These are phyloP conservation scores for Chalara sp. DNA, from an alignment of 2,329 filamentous ascomycete genomes.

Conservation along the genomic window DNA sequence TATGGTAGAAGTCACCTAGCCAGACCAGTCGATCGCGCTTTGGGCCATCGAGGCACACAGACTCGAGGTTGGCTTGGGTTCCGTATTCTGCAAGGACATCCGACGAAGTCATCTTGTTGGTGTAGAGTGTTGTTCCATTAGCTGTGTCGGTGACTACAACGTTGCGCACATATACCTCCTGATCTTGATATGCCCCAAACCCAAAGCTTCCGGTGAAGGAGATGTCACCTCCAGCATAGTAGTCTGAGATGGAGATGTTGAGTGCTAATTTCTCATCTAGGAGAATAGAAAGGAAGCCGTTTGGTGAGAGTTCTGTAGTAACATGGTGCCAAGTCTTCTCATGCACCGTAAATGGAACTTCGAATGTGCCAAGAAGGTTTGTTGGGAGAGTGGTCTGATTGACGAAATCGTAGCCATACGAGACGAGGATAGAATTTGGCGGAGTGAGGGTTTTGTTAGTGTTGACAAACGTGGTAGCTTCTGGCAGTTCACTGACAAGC, in stretches of 20 bases:
- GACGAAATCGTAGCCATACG: constrained; percentile 29
- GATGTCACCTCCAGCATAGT: too few relatives aligned
- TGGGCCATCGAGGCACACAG: constrained; percentile 34
- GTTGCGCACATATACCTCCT: constrained; percentile 30
- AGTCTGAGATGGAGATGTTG: too few relatives aligned
- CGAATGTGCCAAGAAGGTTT: constrained; percentile 21
- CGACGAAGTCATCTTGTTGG: constrained; percentile 20
- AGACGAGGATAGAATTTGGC: constrained; percentile 28
- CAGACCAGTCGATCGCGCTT: constrained; percentile 36
- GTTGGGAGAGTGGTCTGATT: constrained; percentile 30
- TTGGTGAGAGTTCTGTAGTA: too few relatives aligned
- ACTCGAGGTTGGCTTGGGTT: constrained; percentile 26
- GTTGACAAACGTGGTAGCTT: too few relatives aligned
- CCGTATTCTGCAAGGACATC: constrained; percentile 31
- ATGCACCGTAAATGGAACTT: constrained; percentile 21
- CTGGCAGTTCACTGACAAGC: too few relatives aligned
- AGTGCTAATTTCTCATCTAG: too few relatives aligned
- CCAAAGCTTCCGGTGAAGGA: constrained; percentile 21
- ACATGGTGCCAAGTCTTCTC: constrained; percentile 31
- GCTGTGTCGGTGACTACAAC: constrained; percentile 22
- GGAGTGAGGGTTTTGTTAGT: too few relatives aligned
- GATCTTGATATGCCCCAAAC: constrained; percentile 35
- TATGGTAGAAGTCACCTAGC: constrained; percentile 37
- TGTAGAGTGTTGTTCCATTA: constrained; percentile 26
- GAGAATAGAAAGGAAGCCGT: too few relatives aligned